Conservation (phyloP, 1,284 basidiomycete species). For the Fomitopsis pinicola region DNA sequence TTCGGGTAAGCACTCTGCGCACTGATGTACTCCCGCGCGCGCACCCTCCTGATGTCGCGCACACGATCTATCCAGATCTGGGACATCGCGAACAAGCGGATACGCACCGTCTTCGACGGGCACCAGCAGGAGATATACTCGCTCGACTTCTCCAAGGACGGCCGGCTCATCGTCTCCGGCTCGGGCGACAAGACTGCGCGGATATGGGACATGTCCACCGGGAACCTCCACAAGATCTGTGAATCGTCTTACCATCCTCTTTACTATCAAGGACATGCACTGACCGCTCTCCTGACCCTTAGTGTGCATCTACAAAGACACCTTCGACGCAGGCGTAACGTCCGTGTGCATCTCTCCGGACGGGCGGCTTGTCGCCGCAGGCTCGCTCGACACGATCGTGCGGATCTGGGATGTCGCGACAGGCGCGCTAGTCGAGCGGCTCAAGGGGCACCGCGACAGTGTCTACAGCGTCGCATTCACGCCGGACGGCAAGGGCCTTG, state of each 20-base stretch:
- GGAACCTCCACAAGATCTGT: slow-evolving; percentile 38
- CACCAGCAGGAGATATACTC: slow-evolving; percentile 89
- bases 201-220: slow-evolving; percentile 78
- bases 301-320: slow-evolving; percentile 37
- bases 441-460: slow-evolving; percentile 71
- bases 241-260: slow-evolving; percentile 5
- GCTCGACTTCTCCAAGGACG: slow-evolving; percentile 77
- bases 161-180: slow-evolving; percentile 74
- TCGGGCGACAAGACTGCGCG: slow-evolving; percentile 82
- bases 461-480: slow-evolving; percentile 78
- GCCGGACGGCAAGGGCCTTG: slow-evolving; percentile 65
- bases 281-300: neutral
- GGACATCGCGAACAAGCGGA: slow-evolving; percentile 73
- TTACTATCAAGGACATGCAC: neutral
- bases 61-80: slow-evolving; percentile 51
- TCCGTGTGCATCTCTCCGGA: slow-evolving; percentile 64
- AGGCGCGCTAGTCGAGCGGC: slow-evolving; percentile 63
- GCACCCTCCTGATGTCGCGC: neutral
- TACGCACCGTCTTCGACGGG: slow-evolving; percentile 71
- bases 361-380: slow-evolving; percentile 66
- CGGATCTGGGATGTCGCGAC: slow-evolving; percentile 70
- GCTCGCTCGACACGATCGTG: slow-evolving; percentile 71
- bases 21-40: neutral
- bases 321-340: slow-evolving; percentile 64
- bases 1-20: slow-evolving; percentile 42